Conservation (phyloP, 176 grass and related monocot genomes). For the Elaeis guineensis region DNA sequence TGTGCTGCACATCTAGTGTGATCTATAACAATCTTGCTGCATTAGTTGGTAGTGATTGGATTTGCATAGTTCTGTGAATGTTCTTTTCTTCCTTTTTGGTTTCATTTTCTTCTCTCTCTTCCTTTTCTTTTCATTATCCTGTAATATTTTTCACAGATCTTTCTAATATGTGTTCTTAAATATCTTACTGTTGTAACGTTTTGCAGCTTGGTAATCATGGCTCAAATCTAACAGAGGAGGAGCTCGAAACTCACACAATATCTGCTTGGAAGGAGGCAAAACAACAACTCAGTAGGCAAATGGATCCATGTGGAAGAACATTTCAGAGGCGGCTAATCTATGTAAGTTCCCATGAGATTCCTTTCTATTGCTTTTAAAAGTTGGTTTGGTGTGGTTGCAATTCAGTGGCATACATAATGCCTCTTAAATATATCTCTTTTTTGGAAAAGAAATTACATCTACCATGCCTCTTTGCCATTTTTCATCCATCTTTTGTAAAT, state of each 20-base stretch:
- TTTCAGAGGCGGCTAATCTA: conserved; percentile 7
- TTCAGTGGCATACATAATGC: neutral
- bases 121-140: no score
- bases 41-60: no score
- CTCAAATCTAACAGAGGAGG: conserved; percentile 11
- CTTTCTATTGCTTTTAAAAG: neutral
- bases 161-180: neutral
- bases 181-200: neutral
- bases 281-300: conserved; percentile 6
- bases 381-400: neutral
- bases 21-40: no score
- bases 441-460: neutral
- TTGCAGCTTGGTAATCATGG: conserved; percentile 9
- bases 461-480: neutral
- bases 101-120: no score
- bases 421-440: neutral
- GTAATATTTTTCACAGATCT: neutral
- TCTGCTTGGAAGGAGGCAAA: conserved; percentile 20
- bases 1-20: no score
- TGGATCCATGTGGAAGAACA: neutral
- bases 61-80: no score
- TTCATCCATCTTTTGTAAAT: neutral
- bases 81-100: no score
- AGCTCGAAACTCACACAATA: conserved; percentile 10
- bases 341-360: conserved; percentile 1